Conservation (phyloP, 768 basidiomycete genomes). For the Tephrocybe sp. region DNA sequence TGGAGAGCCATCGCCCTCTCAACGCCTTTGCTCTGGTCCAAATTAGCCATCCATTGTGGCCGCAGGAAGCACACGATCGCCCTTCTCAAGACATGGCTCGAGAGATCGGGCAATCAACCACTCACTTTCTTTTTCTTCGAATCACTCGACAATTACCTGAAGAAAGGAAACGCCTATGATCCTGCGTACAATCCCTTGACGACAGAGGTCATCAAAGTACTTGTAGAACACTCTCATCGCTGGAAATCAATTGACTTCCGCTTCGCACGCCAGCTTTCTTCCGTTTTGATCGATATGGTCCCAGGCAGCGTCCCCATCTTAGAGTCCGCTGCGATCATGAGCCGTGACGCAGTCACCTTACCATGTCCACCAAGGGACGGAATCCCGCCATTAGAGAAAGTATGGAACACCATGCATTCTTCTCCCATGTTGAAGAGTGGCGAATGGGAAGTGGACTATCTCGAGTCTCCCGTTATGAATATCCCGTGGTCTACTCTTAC, state of each 20-base stretch:
- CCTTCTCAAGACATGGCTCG: constrained; percentile 4
- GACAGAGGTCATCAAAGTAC: background rate
- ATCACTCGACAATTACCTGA: background rate
- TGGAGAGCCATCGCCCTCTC: constrained; percentile 9
- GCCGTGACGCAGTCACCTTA: background rate
- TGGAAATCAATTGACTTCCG: constrained; percentile 11
- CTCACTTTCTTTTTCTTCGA: constrained; percentile 6
- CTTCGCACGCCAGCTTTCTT: background rate
- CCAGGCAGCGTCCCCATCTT: background rate
- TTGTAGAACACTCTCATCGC: constrained; percentile 4
- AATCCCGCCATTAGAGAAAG: background rate
- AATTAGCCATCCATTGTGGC: constrained; percentile 1
- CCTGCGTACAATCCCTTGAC: background rate
- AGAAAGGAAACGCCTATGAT: background rate
- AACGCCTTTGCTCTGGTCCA: constrained; percentile 5
- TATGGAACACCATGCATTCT: constrained; percentile 1
- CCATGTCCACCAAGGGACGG: background rate
- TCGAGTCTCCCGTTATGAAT: background rate
- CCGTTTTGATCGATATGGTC: background rate
- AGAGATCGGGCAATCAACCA: background rate
- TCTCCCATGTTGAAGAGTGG: background rate
- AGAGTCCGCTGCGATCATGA: constrained; percentile 1
- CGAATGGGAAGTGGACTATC: constrained; percentile 1
- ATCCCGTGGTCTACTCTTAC: background rate
- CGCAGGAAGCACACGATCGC: background rate